Conservation (phyloP, 306 rosid species). For the Notholithocarpus densiflorus region DNA sequence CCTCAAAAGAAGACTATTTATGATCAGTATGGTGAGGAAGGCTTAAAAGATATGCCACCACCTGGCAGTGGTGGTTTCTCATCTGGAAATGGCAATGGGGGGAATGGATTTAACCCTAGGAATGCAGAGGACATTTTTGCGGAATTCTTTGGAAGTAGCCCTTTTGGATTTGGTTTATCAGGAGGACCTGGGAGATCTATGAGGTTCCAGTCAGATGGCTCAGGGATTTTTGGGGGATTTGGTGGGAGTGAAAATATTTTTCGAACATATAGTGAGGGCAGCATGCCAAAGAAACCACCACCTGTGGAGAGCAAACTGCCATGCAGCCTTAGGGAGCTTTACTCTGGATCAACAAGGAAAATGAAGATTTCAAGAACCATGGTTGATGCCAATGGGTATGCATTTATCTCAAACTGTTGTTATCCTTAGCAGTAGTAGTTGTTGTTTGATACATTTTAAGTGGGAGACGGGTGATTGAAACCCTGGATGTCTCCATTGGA, state of each 20-base stretch:
- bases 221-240: conserved; percentile 59
- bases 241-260: conserved; percentile 51
- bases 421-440: not conserved
- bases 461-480: too few species aligned
- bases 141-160: conserved; percentile 93
- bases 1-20: conserved; percentile 67
- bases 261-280: conserved; percentile 45
- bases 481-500: too few species aligned
- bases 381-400: conserved; percentile 60
- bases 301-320: conserved; percentile 84
- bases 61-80: conserved; percentile 49
- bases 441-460: too few species aligned
- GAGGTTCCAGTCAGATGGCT: conserved; percentile 69
- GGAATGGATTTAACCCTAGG: conserved; percentile 74
- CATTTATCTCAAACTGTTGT: not conserved
- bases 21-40: conserved; percentile 93
- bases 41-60: conserved; percentile 80
- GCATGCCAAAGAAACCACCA: conserved; percentile 66
- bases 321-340: conserved; percentile 81
- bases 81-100: conserved; percentile 37
- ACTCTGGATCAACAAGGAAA: conserved; percentile 87
- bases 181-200: conserved; percentile 70
- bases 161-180: conserved; percentile 79
- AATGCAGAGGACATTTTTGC: conserved; percentile 96
- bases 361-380: conserved; percentile 92